phyloP scores from a whole-genome alignment of 495 filamentous ascomycete genomes.

The Aspergillus asperescens region DNA sequence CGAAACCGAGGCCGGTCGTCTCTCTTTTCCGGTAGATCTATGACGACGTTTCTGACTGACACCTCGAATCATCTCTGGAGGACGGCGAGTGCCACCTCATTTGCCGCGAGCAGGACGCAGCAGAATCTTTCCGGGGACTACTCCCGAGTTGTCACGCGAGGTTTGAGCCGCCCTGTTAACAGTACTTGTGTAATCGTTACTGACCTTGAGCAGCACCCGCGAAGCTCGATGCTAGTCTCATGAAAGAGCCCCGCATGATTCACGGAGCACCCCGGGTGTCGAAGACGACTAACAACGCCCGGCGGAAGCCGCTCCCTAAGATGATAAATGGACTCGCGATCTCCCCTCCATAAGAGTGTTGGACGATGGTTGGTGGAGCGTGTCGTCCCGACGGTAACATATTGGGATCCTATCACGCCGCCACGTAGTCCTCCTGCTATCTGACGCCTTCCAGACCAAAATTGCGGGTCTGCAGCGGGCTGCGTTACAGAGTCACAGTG shows the following conservation, averaged over 20 bases:
- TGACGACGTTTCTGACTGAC: conserved; percentile 72
- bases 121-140: conserved; percentile 62
- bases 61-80: conserved; percentile 90
- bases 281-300: conserved; percentile 52
- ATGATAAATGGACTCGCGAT: conserved; percentile 53
- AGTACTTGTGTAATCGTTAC: background rate
- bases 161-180: conserved; percentile 34
- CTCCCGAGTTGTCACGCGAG: conserved; percentile 50
- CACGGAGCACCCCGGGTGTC: conserved; percentile 67
- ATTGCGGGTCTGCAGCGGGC: conserved; percentile 8
- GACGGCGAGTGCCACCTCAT: conserved; percentile 69
- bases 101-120: conserved; percentile 56
- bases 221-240: conserved; percentile 76
- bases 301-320: conserved; percentile 70
- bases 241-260: conserved; percentile 80
- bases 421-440: conserved; percentile 16
- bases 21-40: conserved; percentile 45
- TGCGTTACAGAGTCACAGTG: background rate
- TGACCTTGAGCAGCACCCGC: conserved; percentile 58
- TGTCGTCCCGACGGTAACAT: conserved; percentile 8
- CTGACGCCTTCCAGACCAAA: conserved; percentile 3
- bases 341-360: conserved; percentile 31
- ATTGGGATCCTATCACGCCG: conserved; percentile 9
- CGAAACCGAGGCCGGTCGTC: conserved; percentile 70
- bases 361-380: conserved; percentile 19